Base-by-base conservation (phyloP, 1,284 basidiomycete genomes). In the Salmacisia buchloeana region DNA sequence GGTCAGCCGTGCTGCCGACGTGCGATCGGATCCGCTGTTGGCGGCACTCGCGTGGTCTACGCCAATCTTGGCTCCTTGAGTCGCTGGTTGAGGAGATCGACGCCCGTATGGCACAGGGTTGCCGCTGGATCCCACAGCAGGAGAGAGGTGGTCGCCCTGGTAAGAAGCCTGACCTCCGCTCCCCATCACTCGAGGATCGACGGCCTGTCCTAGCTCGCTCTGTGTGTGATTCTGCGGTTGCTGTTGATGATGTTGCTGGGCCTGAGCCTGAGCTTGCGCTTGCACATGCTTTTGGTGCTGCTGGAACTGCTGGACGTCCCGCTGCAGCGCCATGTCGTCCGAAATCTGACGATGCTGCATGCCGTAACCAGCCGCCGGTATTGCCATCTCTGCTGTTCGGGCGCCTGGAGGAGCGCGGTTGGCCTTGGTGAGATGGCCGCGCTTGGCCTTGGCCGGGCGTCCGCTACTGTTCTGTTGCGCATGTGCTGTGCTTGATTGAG, bases 261-360 rank as follows among this genome's bases (percentile, higher is more conserved):
- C 33, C 33, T 54, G 49, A 13, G 25, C 29, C 58, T 59, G 36
- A 23, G 27, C 33, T 23, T 54, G 49, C 29, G 25, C 29, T 12
- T 54, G 25, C 9, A 10, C 6, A 15, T 54, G 46, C 29, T 52
- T 27, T 31, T 41, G 57, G 29, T 61, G 46, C 59, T 54, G 54
- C 38, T 41, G 38, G 18, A 41, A 35, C 3, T 57, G 59, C 41
- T 54, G 54, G 18, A 54, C 49, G 27, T 54, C 49, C 49, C 49
- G 23, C 31, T 36, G 43, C 29, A 49, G 18, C 34, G 61, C 62
- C 60, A 83, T 68, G 61, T 94, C 91, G 73, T 92, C 88, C 76
- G 93, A 90, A 84, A 96, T 90, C 65, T 88, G 90, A 23, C 89
- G 87, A 78, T 91, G 90, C 79, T 96, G 93, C 85, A 90, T 88